phyloP scores from a whole-genome alignment of 495 filamentous ascomycete genomes.

The Penicillium soppii region DNA sequence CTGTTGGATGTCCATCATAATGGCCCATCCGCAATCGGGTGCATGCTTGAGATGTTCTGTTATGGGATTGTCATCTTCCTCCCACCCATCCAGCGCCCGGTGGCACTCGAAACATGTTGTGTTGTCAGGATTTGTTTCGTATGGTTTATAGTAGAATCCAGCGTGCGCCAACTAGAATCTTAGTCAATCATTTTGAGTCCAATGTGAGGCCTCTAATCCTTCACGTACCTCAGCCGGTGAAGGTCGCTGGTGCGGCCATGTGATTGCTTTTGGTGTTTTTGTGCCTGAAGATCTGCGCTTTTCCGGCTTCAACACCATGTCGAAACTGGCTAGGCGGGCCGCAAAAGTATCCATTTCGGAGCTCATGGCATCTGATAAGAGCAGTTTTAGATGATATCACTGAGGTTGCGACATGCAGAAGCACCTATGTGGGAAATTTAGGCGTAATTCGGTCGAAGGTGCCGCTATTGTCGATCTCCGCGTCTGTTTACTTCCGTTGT shows the following conservation, averaged over 20 bases:
- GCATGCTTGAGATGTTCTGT: conserved; percentile 83
- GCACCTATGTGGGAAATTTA: background rate
- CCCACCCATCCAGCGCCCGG: conserved; percentile 83
- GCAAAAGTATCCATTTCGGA: conserved; percentile 60
- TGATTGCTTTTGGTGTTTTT: conserved; percentile 58
- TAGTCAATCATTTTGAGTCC: conserved; percentile 14
- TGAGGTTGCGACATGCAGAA: conserved; percentile 1
- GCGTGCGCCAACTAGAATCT: conserved; percentile 74
- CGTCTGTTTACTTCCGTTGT: conserved; percentile 39
- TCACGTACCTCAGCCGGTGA: conserved; percentile 61
- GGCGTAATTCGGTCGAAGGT: conserved; percentile 7
- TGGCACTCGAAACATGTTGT: conserved; percentile 84
- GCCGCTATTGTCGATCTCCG: conserved; percentile 29
- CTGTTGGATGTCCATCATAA: conserved; percentile 69
- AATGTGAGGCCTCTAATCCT: background rate
- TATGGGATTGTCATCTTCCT: conserved; percentile 74
- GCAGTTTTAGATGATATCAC: conserved; percentile 5
- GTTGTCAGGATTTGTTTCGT: conserved; percentile 74
- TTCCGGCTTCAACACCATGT: conserved; percentile 52
- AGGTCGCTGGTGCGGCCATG: conserved; percentile 75
- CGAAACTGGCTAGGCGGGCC: conserved; percentile 75
- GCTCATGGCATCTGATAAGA: conserved; percentile 21
- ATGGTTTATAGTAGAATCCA: conserved; percentile 86
- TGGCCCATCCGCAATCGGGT: conserved; percentile 81
- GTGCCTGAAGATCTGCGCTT: conserved; percentile 68